Base-by-base conservation (phyloP, 2,329 filamentous ascomycete species). In the Penicillium sumatraense region DNA sequence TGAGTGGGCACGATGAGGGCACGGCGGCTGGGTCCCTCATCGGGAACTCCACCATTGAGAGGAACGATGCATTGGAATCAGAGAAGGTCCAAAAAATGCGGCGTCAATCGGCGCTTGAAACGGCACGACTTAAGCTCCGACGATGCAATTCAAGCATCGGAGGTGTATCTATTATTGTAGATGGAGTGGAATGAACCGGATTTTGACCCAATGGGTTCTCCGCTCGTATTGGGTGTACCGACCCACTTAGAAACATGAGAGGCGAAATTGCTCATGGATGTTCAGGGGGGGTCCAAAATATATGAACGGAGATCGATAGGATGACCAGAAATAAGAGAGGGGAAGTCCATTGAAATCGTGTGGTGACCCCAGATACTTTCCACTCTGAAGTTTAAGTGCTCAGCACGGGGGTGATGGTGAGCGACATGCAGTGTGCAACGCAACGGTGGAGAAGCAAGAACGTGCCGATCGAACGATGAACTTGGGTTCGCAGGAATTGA, bases 131-230 rank as follows among this genome's bases (percentile, higher is more conserved):
- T 51, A 51, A 54, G 53, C 48, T 56, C 49, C 47, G 50, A 44
- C 46, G 42, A 44, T 44, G 27, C 41, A 31, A 40, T 18, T 53
- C 50, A 53, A 53, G 50, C 50, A 46, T 46, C 16, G 42, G 26
- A 18, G 24, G 41, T 16, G 10, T 45, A 4, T 29, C 38, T 24
- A 24, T 24, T 42, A 3, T 24, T 11, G 38, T 42, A 13, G 21
- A 20, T 6, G n/a, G 38, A 7, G 20, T 26, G 14, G 11, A 20
- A 40, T 44, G 40, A 21, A 27, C 46, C 40, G 49, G 42, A 38
- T 23, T 38, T 16, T 11, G 31, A 27, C 31, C 33, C 27, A 36
- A 33, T 46, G 41, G 50, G 36, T 52, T 38, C 29, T 44, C 41
- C 42, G 42, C 16, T 20, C 18, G 42, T 46, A 46, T 31, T 42